Percentiles rank a stretch among this genome's conserved stretches.
These are phyloP conservation scores for Mycogone perniciosa DNA, from an alignment of 2,329 filamentous ascomycete genomes.

Conservation along the genomic window DNA sequence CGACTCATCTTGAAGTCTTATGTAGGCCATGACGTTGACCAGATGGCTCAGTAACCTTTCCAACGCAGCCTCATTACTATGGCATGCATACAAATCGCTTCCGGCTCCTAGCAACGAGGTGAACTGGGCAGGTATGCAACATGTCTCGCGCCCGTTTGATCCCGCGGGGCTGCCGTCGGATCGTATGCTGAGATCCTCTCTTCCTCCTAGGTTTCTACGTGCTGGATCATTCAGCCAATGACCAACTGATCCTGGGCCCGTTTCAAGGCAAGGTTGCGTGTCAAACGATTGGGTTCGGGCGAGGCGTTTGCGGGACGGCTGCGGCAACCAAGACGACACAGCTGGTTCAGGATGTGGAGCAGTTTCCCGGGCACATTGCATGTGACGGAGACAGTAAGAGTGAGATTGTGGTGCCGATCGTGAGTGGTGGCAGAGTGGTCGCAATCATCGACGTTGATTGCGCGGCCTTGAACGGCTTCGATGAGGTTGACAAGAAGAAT, in stretches of 20 bases:
- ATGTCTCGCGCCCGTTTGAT: not conserved
- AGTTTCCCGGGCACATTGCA: constrained; percentile 74
- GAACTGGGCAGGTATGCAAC: constrained; percentile 63
- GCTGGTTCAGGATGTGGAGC: constrained; percentile 62
- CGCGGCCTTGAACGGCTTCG: constrained; percentile 58
- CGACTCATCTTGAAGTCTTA: not conserved
- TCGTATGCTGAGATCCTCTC: not conserved
- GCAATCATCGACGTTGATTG: constrained; percentile 80
- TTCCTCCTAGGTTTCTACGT: constrained; percentile 61
- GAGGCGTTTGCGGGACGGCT: constrained; percentile 70
- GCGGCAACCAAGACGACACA: constrained; percentile 56
- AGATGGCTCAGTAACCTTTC: constrained; percentile 57
- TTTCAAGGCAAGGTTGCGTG: constrained; percentile 79
- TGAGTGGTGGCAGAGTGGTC: constrained; percentile 47
- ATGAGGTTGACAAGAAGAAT: constrained; percentile 57
- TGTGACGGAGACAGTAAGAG: constrained; percentile 71
- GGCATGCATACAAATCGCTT: constrained; percentile 73
- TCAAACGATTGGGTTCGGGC: constrained; percentile 66
- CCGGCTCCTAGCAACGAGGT: constrained; percentile 58
- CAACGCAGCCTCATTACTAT: constrained; percentile 69
- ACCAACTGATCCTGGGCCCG: constrained; percentile 66
- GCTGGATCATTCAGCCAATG: constrained; percentile 41
- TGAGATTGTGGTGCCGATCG: constrained; percentile 75
- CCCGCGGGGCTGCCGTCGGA: not conserved
- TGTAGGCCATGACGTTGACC: constrained; percentile 7